Evolutionary conservation across 306 rosid genomes (phyloP).

Genomic region (Fagus sylvatica): DNA sequence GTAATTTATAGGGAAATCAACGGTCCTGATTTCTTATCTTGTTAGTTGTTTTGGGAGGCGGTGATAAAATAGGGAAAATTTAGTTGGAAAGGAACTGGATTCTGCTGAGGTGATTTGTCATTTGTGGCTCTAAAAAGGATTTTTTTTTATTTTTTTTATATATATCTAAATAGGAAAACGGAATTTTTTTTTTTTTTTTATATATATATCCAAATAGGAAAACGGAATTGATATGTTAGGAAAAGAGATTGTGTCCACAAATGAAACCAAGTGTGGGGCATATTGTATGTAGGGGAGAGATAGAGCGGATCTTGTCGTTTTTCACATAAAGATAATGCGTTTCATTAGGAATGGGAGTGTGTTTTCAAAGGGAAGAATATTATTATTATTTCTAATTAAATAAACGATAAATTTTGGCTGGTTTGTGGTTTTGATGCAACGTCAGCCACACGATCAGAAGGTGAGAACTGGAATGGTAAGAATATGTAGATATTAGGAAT

Average conservation of each 20-base stretch:
- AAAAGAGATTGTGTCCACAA: constrained; percentile 2
- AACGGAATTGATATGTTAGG: not conserved
- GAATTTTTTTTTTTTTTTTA: not conserved
- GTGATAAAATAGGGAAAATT: not conserved
- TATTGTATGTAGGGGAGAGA: not conserved
- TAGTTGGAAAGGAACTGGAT: not conserved
- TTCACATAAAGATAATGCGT: not conserved
- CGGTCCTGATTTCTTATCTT: constrained; percentile 8
- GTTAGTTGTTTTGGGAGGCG: not conserved
- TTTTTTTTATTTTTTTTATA: not conserved
- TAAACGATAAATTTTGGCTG: too few species aligned
- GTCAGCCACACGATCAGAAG: rapidly evolving
- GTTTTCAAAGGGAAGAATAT: not conserved
- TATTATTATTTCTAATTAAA: too few species aligned
- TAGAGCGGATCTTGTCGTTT: not conserved
- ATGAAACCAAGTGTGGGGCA: not conserved
- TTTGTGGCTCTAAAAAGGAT: not conserved
- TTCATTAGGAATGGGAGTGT: not conserved
- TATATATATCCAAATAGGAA: not conserved
- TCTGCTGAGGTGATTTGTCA: not conserved
- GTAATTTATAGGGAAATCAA: constrained; percentile 16
- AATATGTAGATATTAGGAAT: too few species aligned
- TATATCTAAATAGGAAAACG: too few species aligned
- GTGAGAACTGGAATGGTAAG: too few species aligned
- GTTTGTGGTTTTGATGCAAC: too few species aligned